A percentile compares a stretch with the other conserved stretches of the same genome.
Evolutionary conservation across 2,329 filamentous ascomycete species (phyloP).

Genomic region (Aspergillus ruber): DNA sequence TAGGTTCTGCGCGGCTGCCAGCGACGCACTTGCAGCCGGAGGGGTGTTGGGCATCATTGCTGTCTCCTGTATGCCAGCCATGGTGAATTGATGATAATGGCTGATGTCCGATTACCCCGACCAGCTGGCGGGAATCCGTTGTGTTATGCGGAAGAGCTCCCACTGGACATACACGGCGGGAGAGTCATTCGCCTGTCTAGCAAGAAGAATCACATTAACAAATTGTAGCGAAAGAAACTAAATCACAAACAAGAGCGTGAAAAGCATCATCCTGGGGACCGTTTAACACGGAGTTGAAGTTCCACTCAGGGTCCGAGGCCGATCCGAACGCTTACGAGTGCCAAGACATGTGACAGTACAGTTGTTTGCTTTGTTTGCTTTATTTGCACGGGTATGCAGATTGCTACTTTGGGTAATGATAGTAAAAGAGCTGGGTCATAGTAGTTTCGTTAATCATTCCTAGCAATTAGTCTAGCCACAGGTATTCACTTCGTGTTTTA

Average conservation of each 20-base stretch:
- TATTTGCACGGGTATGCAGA: neutral
- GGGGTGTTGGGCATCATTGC: slow-evolving; percentile 15
- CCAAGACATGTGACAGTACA: neutral
- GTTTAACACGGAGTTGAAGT: neutral
- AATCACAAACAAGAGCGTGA: neutral
- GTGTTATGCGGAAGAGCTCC: neutral
- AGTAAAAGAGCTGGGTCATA: neutral
- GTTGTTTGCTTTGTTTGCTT: neutral
- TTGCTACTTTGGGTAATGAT: neutral
- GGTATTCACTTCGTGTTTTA: no score
- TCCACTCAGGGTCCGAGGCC: neutral
- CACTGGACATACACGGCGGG: neutral
- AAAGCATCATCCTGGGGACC: neutral
- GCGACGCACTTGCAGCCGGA: slow-evolving; percentile 8
- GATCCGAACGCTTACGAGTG: slow-evolving; percentile 1
- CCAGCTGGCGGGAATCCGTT: neutral
- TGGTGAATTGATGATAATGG: slow-evolving; percentile 8
- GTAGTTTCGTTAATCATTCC: neutral
- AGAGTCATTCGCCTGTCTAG: neutral
- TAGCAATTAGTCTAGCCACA: neutral
- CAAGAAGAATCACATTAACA: neutral
- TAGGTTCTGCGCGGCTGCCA: slow-evolving; percentile 10
- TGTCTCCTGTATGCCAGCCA: slow-evolving; percentile 19
- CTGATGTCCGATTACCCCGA: neutral
- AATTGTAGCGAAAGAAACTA: neutral